These are phyloP conservation scores for Metschnikowia colocasiae DNA, from an alignment of 805 yeast species.

Conservation along the genomic window DNA sequence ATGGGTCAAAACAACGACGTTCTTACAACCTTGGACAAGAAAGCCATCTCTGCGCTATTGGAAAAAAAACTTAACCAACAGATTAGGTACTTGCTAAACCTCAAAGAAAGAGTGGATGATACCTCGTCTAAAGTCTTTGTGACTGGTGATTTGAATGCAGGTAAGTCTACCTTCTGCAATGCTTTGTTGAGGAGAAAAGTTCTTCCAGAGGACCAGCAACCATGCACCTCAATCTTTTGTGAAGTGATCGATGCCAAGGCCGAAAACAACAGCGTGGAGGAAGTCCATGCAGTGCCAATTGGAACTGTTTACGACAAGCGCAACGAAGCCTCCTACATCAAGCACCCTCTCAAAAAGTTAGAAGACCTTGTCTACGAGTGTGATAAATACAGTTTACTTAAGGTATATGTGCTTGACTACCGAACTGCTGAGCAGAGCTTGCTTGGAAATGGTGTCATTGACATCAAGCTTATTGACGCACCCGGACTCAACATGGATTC, in stretches of 20 bases:
- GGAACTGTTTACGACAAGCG: constrained; percentile 47
- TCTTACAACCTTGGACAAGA: constrained; percentile 58
- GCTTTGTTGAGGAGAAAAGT: constrained; percentile 73
- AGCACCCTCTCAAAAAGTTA: constrained; percentile 51
- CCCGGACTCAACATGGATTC: constrained; percentile 95
- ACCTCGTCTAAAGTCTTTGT: constrained; percentile 90
- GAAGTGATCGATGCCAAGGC: constrained; percentile 80
- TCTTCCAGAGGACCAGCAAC: constrained; percentile 95
- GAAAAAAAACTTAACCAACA: constrained; percentile 65
- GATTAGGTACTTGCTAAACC: constrained; percentile 60
- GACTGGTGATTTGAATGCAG: constrained; percentile 96
- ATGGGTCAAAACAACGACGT: constrained; percentile 45
- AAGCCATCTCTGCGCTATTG: constrained; percentile 64
- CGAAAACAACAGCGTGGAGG: constrained; percentile 72
- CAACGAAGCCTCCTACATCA: constrained; percentile 65
- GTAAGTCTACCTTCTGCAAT: constrained; percentile 94
- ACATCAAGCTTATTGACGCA: constrained; percentile 90
- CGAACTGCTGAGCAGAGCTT: constrained; percentile 66
- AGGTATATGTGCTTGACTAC: constrained; percentile 77
- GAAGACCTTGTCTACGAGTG: constrained; percentile 69
- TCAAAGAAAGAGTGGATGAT: constrained; percentile 83
- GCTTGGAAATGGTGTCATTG: constrained; percentile 84
- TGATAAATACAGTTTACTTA: constrained; percentile 67
- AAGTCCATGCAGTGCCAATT: constrained; percentile 85
- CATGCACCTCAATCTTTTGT: constrained; percentile 94